Evolutionary conservation across 305 asterid genomes (phyloP).

Genomic region (Fraxinus sp.): DNA sequence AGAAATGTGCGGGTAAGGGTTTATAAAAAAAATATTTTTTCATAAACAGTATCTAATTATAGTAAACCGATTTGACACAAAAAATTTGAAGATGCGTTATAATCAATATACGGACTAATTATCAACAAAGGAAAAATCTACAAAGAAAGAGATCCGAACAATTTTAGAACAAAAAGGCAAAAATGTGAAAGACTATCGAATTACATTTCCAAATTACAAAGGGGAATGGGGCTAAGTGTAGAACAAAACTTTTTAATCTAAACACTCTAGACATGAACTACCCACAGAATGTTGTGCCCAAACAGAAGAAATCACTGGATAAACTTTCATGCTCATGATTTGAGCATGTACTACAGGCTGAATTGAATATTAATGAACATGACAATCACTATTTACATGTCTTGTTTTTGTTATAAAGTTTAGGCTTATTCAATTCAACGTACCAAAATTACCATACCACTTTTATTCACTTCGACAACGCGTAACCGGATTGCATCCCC

Average conservation of each 20-base stretch:
- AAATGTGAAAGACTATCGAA: too few species aligned
- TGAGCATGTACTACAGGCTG: background rate
- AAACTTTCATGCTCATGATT: background rate
- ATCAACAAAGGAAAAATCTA: background rate
- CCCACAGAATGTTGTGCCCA: background rate
- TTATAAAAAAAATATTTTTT: too few species aligned
- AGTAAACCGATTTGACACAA: background rate
- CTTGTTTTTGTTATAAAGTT: background rate
- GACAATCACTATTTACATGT: background rate
- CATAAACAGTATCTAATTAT: background rate
- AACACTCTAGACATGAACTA: background rate
- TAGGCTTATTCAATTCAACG: background rate
- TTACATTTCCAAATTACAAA: background rate
- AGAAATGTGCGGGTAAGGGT: background rate
- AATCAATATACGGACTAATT: background rate
- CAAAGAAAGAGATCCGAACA: background rate
- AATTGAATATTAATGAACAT: background rate
- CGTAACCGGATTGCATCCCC: background rate
- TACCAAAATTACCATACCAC: background rate
- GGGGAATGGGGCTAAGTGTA: too few species aligned
- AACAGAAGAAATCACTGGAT: background rate
- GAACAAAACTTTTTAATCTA: background rate
- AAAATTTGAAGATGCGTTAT: background rate
- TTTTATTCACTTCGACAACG: background rate
- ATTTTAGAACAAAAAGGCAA: too few species aligned